Conservation (phyloP, 805 yeast species). For the Nakazawaea laoshanensis region DNA sequence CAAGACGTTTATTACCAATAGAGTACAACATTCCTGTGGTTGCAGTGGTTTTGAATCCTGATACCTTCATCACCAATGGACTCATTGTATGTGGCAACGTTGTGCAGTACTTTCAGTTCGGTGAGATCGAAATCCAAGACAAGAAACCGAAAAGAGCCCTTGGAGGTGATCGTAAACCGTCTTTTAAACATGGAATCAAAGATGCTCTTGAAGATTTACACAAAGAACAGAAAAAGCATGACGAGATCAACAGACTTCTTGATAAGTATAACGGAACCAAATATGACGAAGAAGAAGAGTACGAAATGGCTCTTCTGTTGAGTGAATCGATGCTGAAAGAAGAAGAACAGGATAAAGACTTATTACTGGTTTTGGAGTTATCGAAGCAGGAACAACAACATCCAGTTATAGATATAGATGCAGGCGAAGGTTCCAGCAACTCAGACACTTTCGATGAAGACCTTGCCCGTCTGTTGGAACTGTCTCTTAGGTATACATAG, state of each 20-base stretch:
- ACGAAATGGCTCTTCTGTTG: slow-evolving; percentile 34
- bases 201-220: slow-evolving; percentile 27
- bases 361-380: slow-evolving; percentile 1
- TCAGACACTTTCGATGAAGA: not conserved
- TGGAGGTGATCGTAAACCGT: slow-evolving; percentile 17
- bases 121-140: slow-evolving; percentile 20
- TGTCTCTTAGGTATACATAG: slow-evolving; percentile 1
- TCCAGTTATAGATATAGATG: not conserved
- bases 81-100: slow-evolving; percentile 30
- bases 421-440: not conserved
- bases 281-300: slow-evolving; percentile 30
- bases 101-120: slow-evolving; percentile 39
- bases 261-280: slow-evolving; percentile 9
- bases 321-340: slow-evolving; percentile 18
- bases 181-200: slow-evolving; percentile 19
- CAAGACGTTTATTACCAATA: slow-evolving; percentile 19
- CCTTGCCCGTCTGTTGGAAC: slow-evolving; percentile 1
- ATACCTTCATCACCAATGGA: slow-evolving; percentile 24
- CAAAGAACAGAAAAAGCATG: not conserved
- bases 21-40: slow-evolving; percentile 19
- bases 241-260: not conserved
- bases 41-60: slow-evolving; percentile 19
- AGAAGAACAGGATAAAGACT: not conserved
- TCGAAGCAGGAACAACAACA: not conserved
- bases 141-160: slow-evolving; percentile 4